Evolutionary conservation across 192 early-diverging fungal species (phyloP).

Genomic region (Chytriomyces hyalinus): DNA sequence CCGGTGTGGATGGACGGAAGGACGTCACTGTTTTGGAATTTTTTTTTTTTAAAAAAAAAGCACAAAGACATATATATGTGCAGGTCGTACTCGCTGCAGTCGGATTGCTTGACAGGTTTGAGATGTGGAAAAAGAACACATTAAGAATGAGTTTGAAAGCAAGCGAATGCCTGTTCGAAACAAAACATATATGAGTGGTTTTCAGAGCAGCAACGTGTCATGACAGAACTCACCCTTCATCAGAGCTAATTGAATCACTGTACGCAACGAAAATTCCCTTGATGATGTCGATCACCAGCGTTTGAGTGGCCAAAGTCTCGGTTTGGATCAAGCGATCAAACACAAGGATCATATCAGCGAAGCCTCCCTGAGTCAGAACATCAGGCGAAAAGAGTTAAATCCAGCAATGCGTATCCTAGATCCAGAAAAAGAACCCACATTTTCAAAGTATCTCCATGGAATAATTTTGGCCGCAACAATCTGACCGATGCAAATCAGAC

Average conservation of each 20-base stretch:
- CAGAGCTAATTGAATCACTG: constrained; percentile 4
- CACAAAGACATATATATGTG: background rate
- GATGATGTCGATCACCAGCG: constrained; percentile 57
- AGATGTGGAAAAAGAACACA: constrained; percentile 46
- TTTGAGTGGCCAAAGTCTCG: constrained; percentile 66
- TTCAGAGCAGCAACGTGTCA: background rate
- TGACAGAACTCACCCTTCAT: constrained; percentile 21
- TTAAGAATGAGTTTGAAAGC: constrained; percentile 43
- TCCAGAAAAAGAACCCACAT: background rate
- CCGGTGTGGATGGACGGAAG: constrained; percentile 27
- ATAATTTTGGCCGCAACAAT: constrained; percentile 50
- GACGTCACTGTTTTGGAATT: constrained; percentile 36
- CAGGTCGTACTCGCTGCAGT: constrained; percentile 33
- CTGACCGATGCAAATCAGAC: constrained; percentile 56
- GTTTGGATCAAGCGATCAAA: constrained; percentile 76
- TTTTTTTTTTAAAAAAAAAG: background rate
- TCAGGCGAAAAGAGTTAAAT: background rate
- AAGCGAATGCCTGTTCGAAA: constrained; percentile 15
- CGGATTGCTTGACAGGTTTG: constrained; percentile 43
- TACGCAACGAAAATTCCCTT: constrained; percentile 8
- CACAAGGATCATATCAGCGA: constrained; percentile 72
- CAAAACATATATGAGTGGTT: background rate
- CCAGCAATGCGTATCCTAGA: background rate
- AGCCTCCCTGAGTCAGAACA: constrained; percentile 54
- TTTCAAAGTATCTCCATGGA: constrained; percentile 12